phyloP scores from a whole-genome alignment of 2,329 filamentous ascomycete species.

The Alternaria burnsii region DNA sequence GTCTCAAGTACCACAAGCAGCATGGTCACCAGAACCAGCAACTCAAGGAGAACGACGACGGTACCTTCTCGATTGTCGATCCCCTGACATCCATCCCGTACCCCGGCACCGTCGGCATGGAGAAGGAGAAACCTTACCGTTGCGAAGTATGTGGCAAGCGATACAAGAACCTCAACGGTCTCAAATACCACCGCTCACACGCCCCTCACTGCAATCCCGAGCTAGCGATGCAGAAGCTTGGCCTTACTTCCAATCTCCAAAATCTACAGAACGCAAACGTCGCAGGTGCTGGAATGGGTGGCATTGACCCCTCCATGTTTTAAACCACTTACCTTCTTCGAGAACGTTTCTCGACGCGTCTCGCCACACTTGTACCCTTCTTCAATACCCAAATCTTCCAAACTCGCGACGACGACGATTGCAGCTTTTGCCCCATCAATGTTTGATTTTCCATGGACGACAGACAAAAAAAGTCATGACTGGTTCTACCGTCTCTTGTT shows the following conservation, averaged over 20 bases:
- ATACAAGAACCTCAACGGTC: conserved; percentile 98
- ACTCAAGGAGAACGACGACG: conserved; percentile 94
- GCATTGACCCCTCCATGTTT: conserved; percentile 64
- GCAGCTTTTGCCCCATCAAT: conserved; percentile 34
- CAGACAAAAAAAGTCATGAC: conserved; percentile 33
- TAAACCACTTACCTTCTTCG: conserved; percentile 24
- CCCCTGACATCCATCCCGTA: conserved; percentile 94
- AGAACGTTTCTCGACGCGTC: conserved; percentile 11
- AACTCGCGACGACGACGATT: conserved; percentile 28
- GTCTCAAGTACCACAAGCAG: conserved; percentile 86
- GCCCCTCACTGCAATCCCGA: conserved; percentile 92
- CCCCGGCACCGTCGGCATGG: conserved; percentile 97
- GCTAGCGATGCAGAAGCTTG: conserved; percentile 63
- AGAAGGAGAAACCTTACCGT: conserved; percentile 98
- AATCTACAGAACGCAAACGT: conserved; percentile 56
- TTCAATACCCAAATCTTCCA: conserved; percentile 36
- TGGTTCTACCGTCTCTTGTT: conserved; percentile 23
- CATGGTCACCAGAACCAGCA: conserved; percentile 98
- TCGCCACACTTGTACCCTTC: conserved; percentile 21
- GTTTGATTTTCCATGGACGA: conserved; percentile 15
- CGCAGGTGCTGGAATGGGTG: conserved; percentile 63
- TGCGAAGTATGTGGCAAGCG: conserved; percentile 97
- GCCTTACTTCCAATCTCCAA: conserved; percentile 51
- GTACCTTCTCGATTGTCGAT: conserved; percentile 97
- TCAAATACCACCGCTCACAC: conserved; percentile 84